These are phyloP conservation scores for Postia placenta DNA, from an alignment of 768 basidiomycete genomes.

Conservation along the genomic window DNA sequence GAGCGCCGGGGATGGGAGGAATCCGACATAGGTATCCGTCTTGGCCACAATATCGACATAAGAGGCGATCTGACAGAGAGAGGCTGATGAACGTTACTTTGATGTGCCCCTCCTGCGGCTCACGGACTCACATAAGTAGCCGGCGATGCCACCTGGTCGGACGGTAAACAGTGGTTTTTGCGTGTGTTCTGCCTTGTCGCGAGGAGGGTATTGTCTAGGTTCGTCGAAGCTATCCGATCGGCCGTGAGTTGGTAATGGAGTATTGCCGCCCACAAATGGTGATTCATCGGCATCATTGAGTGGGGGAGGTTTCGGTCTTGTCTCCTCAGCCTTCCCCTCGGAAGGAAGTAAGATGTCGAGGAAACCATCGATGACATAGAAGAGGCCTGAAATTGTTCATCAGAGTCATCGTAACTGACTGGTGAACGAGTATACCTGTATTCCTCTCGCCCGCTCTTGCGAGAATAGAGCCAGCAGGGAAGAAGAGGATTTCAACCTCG, in stretches of 20 bases:
- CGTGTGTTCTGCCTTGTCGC: conserved; percentile 25
- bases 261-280: neutral
- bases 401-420: no score
- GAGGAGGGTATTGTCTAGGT: conserved; percentile 9
- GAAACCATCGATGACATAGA: conserved; percentile 95
- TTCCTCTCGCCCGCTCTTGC: conserved; percentile 88
- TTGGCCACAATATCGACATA: conserved; percentile 97
- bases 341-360: conserved; percentile 82
- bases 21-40: conserved; percentile 98
- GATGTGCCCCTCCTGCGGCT: no score
- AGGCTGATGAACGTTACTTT: conserved; percentile 45
- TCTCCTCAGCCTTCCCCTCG: conserved; percentile 10
- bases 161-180: conserved; percentile 86
- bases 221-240: neutral
- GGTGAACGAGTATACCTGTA: conserved; percentile 47
- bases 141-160: conserved; percentile 96
- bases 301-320: neutral
- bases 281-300: no score
- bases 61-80: conserved; percentile 84
- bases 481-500: conserved; percentile 93
- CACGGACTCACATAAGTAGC: conserved; percentile 71
- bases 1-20: conserved; percentile 81
- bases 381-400: conserved; percentile 47
- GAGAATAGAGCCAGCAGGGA: conserved; percentile 77
- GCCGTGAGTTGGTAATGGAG: neutral